Conservation (phyloP, 345 rosid genomes). For the Hibiscus mutabilis region DNA sequence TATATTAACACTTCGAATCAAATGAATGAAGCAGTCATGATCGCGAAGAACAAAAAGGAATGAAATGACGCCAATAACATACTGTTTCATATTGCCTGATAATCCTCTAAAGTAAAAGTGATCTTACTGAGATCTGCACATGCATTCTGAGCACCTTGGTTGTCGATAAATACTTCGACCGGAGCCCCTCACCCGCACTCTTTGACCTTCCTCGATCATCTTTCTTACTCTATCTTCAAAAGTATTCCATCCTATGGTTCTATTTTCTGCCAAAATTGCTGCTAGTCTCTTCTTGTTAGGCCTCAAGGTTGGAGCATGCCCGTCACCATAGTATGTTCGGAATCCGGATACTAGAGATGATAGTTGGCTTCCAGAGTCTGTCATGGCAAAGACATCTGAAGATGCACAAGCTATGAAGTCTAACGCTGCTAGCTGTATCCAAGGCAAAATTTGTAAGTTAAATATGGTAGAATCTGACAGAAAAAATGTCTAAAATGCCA, state of each 20-base stretch:
- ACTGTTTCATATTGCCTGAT: neutral
- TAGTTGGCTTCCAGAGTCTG: conserved; percentile 92
- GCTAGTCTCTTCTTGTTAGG: conserved; percentile 94
- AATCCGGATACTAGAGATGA: conserved; percentile 86
- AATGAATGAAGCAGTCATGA: neutral
- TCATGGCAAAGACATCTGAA: conserved; percentile 87
- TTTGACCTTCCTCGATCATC: conserved; percentile 72
- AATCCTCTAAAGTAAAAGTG: neutral
- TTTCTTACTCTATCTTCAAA: conserved; percentile 42
- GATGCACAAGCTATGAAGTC: conserved; percentile 88
- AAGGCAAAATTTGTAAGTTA: neutral
- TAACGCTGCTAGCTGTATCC: conserved; percentile 72
- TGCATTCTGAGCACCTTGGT: conserved; percentile 77
- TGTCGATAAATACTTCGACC: conserved; percentile 85
- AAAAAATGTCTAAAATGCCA: neutral
- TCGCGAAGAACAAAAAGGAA: neutral
- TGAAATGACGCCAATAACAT: neutral
- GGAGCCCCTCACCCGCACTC: conserved; percentile 40
- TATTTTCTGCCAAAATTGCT: conserved; percentile 53
- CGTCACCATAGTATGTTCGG: conserved; percentile 69
- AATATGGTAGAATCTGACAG: neutral
- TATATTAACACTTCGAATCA: neutral
- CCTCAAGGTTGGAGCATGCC: conserved; percentile 61
- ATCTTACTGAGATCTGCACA: conserved; percentile 32
- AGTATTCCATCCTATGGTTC: conserved; percentile 46